Base-by-base conservation (phyloP, 345 rosid species). In the Salix viminalis region DNA sequence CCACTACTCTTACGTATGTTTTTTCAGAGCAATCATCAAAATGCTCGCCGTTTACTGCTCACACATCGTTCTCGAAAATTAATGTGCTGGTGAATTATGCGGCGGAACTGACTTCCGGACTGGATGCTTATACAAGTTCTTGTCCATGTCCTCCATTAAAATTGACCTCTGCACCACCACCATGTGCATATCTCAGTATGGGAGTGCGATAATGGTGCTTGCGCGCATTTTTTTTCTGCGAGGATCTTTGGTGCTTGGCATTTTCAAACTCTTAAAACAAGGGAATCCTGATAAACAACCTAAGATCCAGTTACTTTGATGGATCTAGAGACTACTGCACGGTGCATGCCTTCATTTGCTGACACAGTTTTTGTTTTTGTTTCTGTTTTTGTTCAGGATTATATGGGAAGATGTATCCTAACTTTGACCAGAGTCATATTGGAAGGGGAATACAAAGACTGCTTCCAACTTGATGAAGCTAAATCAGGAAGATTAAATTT, bases 331-430 rank as follows among this genome's bases (percentile, higher is more conserved):
- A 18, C 4, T 16, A 2, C 48, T 67, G 71, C 48, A 67, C 23
- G 4, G 26, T n/a, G 48, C 13, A 9, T 50, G 11, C 5, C 34
- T 13, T 54, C 42, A 1, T 24, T 14, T 30, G 65, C 26, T 32
- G 21, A 58, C 42, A 65, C 44, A 56, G 58, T 24, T 41, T 15
- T 14, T 39, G 52, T 9, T 48, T 30, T 48, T n/a, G 21, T 37
- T 21, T 50, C 16, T 32, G 0, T 69, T 1, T 5, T 58, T 52
- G 65, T 75, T 82, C 82, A 96, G 99, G 98, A 92, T 78, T 87
- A 92, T 79, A 90, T 96, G 83, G 99, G 99, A 77, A 91, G 97
- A 83, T 92, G 97, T 85, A 96, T 96, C 77, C 74, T 96, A 82
- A 96, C 99, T n/a, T 81, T 96, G 87, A 94, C 99, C 28, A 88